A percentile compares a stretch with the other conserved stretches of the same genome.
Conservation (phyloP, 768 basidiomycete species). For the Trichaptum fuscoviolaceum region DNA sequence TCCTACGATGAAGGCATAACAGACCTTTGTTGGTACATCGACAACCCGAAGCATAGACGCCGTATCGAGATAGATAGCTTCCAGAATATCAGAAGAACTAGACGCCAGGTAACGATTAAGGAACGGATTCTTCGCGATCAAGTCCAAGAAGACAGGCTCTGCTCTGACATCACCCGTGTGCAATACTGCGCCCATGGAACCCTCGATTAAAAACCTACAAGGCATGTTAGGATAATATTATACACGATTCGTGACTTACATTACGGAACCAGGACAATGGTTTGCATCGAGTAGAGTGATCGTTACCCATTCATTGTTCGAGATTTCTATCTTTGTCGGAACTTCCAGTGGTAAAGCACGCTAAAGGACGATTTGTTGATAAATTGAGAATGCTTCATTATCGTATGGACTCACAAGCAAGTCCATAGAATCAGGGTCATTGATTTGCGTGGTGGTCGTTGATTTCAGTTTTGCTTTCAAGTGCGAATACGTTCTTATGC, state of each 20-base stretch:
- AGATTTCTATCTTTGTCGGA: slow-evolving; percentile 58
- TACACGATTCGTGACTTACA: slow-evolving; percentile 43
- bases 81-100: slow-evolving; percentile 39
- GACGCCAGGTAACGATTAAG: slow-evolving; percentile 63
- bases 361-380: slow-evolving; percentile 27
- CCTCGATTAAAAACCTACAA: slow-evolving; percentile 81
- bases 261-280: slow-evolving; percentile 91
- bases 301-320: slow-evolving; percentile 50
- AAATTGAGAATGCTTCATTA: background rate
- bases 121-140: slow-evolving; percentile 61
- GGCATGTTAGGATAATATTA: background rate
- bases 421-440: slow-evolving; percentile 55
- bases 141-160: slow-evolving; percentile 74
- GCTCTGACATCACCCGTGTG: slow-evolving; percentile 94
- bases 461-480: slow-evolving; percentile 38
- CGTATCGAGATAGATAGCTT: slow-evolving; percentile 83
- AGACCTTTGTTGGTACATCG: slow-evolving; percentile 57
- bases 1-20: background rate
- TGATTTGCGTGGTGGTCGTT: slow-evolving; percentile 8
- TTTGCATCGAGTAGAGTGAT: slow-evolving; percentile 88
- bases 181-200: slow-evolving; percentile 61
- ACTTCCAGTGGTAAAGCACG: slow-evolving; percentile 53
- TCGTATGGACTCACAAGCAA: slow-evolving; percentile 46
- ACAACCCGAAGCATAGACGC: slow-evolving; percentile 51
- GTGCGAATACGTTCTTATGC: slow-evolving; percentile 58